Evolutionary conservation across 2,329 filamentous ascomycete genomes (phyloP).

Genomic region (Aspergillus neotritici): DNA sequence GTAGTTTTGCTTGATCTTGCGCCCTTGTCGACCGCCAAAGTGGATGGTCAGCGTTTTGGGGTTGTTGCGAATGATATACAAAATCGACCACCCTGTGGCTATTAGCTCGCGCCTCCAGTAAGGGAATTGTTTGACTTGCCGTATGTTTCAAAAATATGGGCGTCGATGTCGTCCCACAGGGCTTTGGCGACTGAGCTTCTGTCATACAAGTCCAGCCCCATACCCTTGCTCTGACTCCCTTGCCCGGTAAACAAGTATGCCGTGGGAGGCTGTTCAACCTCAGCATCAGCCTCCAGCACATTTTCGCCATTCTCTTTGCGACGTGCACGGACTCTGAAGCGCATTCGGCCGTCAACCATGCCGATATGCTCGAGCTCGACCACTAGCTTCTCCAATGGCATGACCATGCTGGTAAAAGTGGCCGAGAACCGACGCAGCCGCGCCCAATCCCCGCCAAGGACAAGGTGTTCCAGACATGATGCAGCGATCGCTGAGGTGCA

Average conservation of each 20-base stretch:
- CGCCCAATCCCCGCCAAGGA: constrained; percentile 77
- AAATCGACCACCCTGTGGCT: constrained; percentile 67
- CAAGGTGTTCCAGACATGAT: constrained; percentile 93
- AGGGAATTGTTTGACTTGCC: constrained; percentile 59
- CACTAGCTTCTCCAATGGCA: constrained; percentile 86
- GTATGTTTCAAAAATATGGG: constrained; percentile 81
- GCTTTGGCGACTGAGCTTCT: constrained; percentile 87
- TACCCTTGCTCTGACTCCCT: constrained; percentile 94
- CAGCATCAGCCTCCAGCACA: constrained; percentile 84
- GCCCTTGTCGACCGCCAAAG: constrained; percentile 90
- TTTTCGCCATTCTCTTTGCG: constrained; percentile 92
- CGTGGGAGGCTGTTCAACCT: constrained; percentile 91
- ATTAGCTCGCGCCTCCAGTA: not conserved
- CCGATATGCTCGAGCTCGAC: constrained; percentile 89
- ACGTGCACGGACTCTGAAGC: constrained; percentile 89
- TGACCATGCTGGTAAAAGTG: constrained; percentile 87
- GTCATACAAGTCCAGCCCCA: constrained; percentile 96
- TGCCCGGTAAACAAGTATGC: constrained; percentile 96
- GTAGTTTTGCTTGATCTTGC: constrained; percentile 94
- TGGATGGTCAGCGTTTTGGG: constrained; percentile 95
- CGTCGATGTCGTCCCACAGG: constrained; percentile 92
- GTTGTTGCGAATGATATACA: constrained; percentile 97
- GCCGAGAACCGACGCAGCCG: constrained; percentile 93
- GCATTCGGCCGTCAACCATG: constrained; percentile 95
- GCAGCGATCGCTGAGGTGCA: constrained; percentile 92